Base-by-base conservation (phyloP, 768 basidiomycete species). In the Dendrothele bispora region DNA sequence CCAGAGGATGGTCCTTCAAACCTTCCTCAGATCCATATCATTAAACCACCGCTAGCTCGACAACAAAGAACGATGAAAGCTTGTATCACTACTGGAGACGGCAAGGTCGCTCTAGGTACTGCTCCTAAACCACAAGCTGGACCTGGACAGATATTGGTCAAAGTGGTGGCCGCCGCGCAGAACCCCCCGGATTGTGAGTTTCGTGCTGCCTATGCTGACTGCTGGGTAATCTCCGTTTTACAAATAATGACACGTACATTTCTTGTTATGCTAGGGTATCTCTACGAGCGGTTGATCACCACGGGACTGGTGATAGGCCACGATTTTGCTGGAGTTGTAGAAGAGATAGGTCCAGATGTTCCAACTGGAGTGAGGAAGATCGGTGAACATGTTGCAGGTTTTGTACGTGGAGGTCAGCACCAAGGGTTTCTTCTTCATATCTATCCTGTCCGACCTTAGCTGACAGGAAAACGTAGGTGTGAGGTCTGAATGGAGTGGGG, bases 111-210 rank as follows among this genome's bases (percentile, higher is more conserved):
- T 5, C 43, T 53, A 21, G 43, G 46, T 20, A 30, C n/a, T 26
- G 27, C 48, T 4, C 35, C 45, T 14, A 35, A 51, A 14, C 53
- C 50, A 3, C 26, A 39, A 35, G 50, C 50, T 24, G 46, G 45
- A 7, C 42, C 30, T 12, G 42, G 49, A 7, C 45, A 54, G 34
- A 46, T 51, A 3, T 50, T 50, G 20, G 49, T 54, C 32, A 51
- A 51, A 27, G 46, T 54, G 18, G 37, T 25, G 15, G 49, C 49
- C 12, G 53, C 53, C 2, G 53, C 53, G 18, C 50, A 54, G 41
- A 54, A 54, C 26, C 49, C 48, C n/a, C 35, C 49, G 14, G 52
- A 53, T 18, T 53, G 52, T 49, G n/a, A 6, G 51, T 43, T 42
- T 17, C 4, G 17, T 5, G 4, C 24, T 38, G 30, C 7, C 17